phyloP scores from a whole-genome alignment of 805 yeast species.

The Sporopachydermia lactativora region DNA sequence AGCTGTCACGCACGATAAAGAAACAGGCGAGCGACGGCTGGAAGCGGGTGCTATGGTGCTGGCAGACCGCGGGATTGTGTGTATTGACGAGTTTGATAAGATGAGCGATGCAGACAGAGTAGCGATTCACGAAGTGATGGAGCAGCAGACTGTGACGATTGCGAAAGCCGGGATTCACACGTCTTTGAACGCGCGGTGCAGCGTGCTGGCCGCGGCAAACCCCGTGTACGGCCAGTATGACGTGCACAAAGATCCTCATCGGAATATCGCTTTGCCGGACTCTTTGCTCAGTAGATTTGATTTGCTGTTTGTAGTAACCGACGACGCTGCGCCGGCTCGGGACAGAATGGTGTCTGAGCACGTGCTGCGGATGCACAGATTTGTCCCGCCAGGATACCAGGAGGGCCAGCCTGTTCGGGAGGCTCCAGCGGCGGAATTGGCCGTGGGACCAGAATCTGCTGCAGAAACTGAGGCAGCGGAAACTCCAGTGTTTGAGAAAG shows the following conservation, averaged over 20 bases:
- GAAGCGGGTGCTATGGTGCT: conserved; percentile 99
- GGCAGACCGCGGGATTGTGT: conserved; percentile 93
- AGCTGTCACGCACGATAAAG: conserved; percentile 91
- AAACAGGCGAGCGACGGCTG: conserved; percentile 89
- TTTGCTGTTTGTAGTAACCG: conserved; percentile 88
- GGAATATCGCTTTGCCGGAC: conserved; percentile 93
- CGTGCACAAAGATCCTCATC: conserved; percentile 89
- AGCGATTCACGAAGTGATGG: conserved; percentile 99
- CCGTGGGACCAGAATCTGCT: conserved; percentile 52
- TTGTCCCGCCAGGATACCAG: conserved; percentile 68
- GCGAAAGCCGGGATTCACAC: conserved; percentile 98
- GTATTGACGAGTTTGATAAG: conserved; percentile 98
- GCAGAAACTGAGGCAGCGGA: conserved; percentile 25
- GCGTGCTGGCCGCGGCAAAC: conserved; percentile 95
- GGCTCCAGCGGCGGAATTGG: conserved; percentile 48
- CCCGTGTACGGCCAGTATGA: conserved; percentile 97
- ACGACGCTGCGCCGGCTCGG: conserved; percentile 73
- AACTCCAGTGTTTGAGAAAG: conserved; percentile 59
- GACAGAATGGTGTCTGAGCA: conserved; percentile 89
- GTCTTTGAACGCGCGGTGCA: conserved; percentile 89
- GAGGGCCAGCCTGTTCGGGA: conserved; percentile 95
- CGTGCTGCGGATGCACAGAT: conserved; percentile 87
- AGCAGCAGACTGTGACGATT: conserved; percentile 95
- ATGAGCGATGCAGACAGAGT: conserved; percentile 96
- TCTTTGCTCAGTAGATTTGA: conserved; percentile 94